phyloP scores from a whole-genome alignment of 2,329 filamentous ascomycete species.

The Lachnellula subtilissima region DNA sequence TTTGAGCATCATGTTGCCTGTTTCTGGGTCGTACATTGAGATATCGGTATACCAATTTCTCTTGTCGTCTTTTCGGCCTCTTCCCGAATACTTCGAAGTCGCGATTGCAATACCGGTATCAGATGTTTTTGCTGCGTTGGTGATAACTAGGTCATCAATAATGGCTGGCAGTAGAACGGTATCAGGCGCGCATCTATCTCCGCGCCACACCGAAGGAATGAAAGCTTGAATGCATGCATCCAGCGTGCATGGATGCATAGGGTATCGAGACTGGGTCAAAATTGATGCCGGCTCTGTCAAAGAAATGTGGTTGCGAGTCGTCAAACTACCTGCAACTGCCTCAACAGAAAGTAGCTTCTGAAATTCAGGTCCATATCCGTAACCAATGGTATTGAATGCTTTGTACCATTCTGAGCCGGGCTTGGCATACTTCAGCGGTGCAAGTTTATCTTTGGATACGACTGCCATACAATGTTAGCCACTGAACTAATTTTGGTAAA shows the following conservation, averaged over 20 bases:
- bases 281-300: slow-evolving; percentile 12
- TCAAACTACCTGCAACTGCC: too few species aligned
- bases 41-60: slow-evolving; percentile 2
- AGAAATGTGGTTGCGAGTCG: too few species aligned
- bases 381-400: slow-evolving; percentile 10
- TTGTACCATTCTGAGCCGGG: slow-evolving; percentile 3
- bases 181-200: slow-evolving; percentile 14
- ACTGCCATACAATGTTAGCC: too few species aligned
- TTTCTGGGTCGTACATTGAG: slow-evolving; percentile 15
- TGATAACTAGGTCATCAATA: slow-evolving; percentile 21
- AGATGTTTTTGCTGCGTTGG: slow-evolving; percentile 7
- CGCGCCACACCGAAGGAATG: slow-evolving; percentile 18
- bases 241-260: slow-evolving; percentile 32
- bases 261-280: slow-evolving; percentile 29
- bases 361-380: background rate
- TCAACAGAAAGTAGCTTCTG: background rate
- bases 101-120: slow-evolving; percentile 6
- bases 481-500: too few species aligned
- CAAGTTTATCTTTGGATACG: too few species aligned
- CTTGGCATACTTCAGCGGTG: too few species aligned
- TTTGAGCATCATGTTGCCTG: slow-evolving; percentile 19
- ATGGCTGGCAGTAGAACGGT: slow-evolving; percentile 18
- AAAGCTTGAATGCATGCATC: slow-evolving; percentile 31
- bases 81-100: slow-evolving; percentile 4
- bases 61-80: slow-evolving; percentile 7